phyloP scores from a whole-genome alignment of 495 filamentous ascomycete genomes.

The Acidomyces sp. region DNA sequence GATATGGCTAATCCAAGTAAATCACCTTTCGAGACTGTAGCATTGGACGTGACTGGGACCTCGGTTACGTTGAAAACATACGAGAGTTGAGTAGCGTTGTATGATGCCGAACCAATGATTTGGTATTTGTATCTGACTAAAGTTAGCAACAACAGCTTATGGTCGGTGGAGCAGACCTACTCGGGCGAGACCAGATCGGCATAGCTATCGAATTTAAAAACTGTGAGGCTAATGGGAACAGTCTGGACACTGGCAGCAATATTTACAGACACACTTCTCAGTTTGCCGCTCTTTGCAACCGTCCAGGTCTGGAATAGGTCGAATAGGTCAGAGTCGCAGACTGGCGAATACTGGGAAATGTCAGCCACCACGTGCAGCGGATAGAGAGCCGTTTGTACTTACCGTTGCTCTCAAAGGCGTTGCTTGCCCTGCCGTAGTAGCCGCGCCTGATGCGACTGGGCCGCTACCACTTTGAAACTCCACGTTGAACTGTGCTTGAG shows the following conservation, averaged over 20 bases:
- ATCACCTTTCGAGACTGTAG: conserved; percentile 1
- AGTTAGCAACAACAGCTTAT: background rate
- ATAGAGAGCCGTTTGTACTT: background rate
- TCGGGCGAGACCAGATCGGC: conserved; percentile 4
- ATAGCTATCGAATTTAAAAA: conserved; percentile 1
- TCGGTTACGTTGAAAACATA: background rate
- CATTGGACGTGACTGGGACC: background rate
- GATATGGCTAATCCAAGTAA: conserved; percentile 1
- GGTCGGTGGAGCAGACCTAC: background rate
- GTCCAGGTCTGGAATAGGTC: conserved; percentile 6
- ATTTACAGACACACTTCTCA: conserved; percentile 1
- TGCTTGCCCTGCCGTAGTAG: background rate
- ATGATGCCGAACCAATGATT: background rate
- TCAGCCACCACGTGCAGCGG: background rate
- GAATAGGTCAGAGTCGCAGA: conserved; percentile 1
- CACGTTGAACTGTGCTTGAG: background rate
- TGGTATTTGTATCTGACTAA: conserved; percentile 2
- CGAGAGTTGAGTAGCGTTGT: background rate
- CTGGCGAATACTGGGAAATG: background rate
- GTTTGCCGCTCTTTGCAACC: background rate
- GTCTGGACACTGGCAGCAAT: background rate
- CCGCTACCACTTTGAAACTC: background rate
- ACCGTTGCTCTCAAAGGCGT: background rate
- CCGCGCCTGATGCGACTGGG: background rate
- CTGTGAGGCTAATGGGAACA: background rate